phyloP scores from a whole-genome alignment of 2,329 filamentous ascomycete genomes.

The Fusarium longipes region DNA sequence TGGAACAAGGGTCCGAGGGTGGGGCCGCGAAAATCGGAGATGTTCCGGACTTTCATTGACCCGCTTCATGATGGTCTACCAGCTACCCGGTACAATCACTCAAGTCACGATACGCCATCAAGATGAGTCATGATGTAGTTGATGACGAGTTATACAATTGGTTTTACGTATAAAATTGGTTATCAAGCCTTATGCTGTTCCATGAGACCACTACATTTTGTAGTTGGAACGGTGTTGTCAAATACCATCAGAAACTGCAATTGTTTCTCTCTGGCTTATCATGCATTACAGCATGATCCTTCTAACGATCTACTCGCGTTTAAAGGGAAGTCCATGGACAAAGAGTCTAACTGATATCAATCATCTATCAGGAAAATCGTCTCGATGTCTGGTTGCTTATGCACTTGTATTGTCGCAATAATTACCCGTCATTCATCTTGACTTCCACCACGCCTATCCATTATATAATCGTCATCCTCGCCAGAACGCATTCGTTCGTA shows the following conservation, averaged over 20 bases:
- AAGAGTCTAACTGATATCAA: no score
- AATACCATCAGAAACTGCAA: not conserved
- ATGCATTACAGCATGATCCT: not conserved
- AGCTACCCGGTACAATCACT: not conserved
- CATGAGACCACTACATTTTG: not conserved
- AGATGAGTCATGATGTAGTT: not conserved
- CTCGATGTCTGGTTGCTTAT: no score
- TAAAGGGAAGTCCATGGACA: no score
- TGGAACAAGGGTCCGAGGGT: conserved; percentile 34
- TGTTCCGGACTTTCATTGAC: conserved; percentile 20
- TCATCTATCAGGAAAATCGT: no score
- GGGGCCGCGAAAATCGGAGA: conserved; percentile 28
- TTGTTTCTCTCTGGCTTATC: not conserved
- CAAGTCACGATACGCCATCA: not conserved
- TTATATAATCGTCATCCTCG: not conserved
- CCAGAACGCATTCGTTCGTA: not conserved
- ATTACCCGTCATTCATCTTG: not conserved
- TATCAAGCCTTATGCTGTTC: not conserved
- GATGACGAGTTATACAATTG: not conserved
- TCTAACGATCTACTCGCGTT: no score
- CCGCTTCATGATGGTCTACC: not conserved
- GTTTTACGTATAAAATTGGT: not conserved
- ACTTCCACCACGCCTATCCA: not conserved
- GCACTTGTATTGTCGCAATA: no score
- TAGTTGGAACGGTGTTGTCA: not conserved